phyloP scores from a whole-genome alignment of 2,329 filamentous ascomycete genomes.

The Fusarium pseudograminearum region DNA sequence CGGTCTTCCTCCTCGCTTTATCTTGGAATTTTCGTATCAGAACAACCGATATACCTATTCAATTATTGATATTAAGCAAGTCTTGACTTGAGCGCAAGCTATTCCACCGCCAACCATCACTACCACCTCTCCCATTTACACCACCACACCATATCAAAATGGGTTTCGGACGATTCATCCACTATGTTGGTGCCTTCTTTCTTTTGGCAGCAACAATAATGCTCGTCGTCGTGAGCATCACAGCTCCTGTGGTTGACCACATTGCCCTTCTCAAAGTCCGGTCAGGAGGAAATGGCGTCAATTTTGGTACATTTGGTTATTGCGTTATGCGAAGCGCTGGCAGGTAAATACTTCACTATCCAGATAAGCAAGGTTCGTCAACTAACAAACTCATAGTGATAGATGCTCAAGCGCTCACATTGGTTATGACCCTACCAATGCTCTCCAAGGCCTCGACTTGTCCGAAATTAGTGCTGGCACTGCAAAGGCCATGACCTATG shows the following conservation, averaged over 20 bases:
- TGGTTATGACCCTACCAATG: slow-evolving; percentile 66
- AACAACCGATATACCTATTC: slow-evolving; percentile 2
- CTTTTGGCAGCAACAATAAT: slow-evolving; percentile 67
- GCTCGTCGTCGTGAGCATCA: slow-evolving; percentile 69
- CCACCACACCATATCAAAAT: slow-evolving; percentile 51
- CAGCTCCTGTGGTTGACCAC: slow-evolving; percentile 68
- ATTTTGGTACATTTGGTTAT: slow-evolving; percentile 72
- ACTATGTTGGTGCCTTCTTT: slow-evolving; percentile 69
- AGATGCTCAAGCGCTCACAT: slow-evolving; percentile 62
- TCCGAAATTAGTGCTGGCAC: slow-evolving; percentile 58
- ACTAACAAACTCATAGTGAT: slow-evolving; percentile 51
- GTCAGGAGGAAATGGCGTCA: slow-evolving; percentile 55
- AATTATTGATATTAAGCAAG: background rate
- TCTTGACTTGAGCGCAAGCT: slow-evolving; percentile 6
- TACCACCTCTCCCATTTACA: slow-evolving; percentile 2
- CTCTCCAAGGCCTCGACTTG: slow-evolving; percentile 58
- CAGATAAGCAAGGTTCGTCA: background rate
- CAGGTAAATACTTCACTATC: slow-evolving; percentile 24
- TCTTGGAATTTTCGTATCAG: slow-evolving; percentile 16
- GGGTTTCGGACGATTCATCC: slow-evolving; percentile 63
- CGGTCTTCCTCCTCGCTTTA: slow-evolving; percentile 16
- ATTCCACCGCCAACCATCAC: background rate
- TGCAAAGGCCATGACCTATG: slow-evolving; percentile 64
- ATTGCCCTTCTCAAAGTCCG: slow-evolving; percentile 65
- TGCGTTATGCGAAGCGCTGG: slow-evolving; percentile 56